Base-by-base conservation (phyloP, 129 eudicot genomes). In the Pulicaria dysenterica region DNA sequence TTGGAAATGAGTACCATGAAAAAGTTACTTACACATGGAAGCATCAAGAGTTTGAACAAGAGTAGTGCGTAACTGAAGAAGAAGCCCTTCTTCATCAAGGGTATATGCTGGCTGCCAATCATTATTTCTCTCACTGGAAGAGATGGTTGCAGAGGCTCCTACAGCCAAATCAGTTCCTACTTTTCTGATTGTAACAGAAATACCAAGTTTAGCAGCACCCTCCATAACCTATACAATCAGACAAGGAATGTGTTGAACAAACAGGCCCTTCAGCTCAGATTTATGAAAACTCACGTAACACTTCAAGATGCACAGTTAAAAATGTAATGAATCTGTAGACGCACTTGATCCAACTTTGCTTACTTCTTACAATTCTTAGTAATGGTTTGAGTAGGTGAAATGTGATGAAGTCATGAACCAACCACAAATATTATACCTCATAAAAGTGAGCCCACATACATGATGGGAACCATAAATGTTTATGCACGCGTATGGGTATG, bases 51-150 rank as follows among this genome's bases (percentile, higher is more conserved):
- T 83, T 81, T 94, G 98, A 57, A 87, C 83, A 78, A 94, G 93
- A 71, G 86, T 77, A 40, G 85, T 81, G 13, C 93, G 96, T 24
- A 90, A 76, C 58, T 90, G 98, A 75, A 88, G 82, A 83, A 94
- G 89, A 64, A 90, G 85, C 15, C 88, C 93, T 64, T 90, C 98
- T 77, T 94, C 96, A 58, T 94, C 97, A 65, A 85, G 83, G 69
- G 86, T 72, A 71, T 75, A 81, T 69, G 96, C 84, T 51, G 97
- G 91, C 80, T 85, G 89, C 98, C 98, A 93, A 38, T 87, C 90
- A 68, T 84, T 85, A 70, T 72, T 80, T 72, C 86, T 76, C 80
- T 85, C 89, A 61, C 74, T 82, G 17, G 95, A 73, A 63, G 98
- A 72, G 72, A 74, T 84, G 11, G 73, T 48, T 67, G 83, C 76